Evolutionary conservation across 176 grass and related monocot species (phyloP).

Genomic region (Triticum timopheevii): DNA sequence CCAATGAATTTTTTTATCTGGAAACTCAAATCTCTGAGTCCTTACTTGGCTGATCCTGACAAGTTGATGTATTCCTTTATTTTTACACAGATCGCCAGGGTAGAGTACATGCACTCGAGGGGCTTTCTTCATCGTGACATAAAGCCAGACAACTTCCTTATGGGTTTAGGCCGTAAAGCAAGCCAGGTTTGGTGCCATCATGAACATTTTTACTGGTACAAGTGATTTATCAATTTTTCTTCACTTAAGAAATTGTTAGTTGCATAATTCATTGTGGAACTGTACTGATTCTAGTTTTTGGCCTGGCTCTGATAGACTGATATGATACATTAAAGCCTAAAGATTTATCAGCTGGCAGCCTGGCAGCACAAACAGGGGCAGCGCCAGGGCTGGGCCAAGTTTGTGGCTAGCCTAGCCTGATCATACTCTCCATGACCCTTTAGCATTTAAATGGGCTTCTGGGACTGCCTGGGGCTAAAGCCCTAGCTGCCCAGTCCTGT

Average conservation of each 20-base stretch:
- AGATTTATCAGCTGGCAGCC: constrained; percentile 34
- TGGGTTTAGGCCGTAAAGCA: constrained; percentile 80
- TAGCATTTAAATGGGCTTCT: not conserved
- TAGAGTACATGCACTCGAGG: constrained; percentile 91
- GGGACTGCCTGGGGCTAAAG: not conserved
- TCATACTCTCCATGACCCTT: not conserved
- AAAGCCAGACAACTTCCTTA: constrained; percentile 91
- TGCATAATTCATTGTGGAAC: constrained; percentile 12
- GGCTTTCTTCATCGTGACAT: constrained; percentile 97
- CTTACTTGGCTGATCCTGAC: not conserved
- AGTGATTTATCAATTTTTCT: not conserved
- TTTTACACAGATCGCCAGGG: constrained; percentile 70
- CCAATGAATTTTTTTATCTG: not conserved
- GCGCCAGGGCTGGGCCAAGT: not conserved
- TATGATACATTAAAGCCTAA: constrained; percentile 1
- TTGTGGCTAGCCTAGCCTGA: not conserved
- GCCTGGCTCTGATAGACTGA: not conserved
- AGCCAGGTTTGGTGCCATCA: constrained; percentile 64
- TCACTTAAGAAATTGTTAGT: not conserved
- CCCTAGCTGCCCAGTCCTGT: not conserved
- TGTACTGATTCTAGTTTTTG: constrained; percentile 20
- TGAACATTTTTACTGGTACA: constrained; percentile 10
- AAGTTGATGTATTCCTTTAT: not conserved
- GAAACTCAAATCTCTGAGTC: not conserved
- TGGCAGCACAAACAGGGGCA: constrained; percentile 13